These are phyloP conservation scores for Raphanus hybrid DNA, from an alignment of 441 rosid genomes.

Conservation along the genomic window DNA sequence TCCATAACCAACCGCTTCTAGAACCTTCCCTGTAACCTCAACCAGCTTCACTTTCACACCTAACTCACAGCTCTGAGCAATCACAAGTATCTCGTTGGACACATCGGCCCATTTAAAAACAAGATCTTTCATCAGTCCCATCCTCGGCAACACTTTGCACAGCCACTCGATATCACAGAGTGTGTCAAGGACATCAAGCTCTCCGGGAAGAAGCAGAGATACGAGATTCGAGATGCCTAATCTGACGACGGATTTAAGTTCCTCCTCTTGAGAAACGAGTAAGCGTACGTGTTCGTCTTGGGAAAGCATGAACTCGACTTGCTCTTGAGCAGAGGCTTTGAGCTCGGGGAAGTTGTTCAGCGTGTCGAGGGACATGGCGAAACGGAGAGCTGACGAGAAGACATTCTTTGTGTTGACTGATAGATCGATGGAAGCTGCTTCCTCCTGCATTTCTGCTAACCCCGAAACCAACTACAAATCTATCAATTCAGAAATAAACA, in stretches of 20 bases:
- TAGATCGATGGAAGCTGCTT: conserved; percentile 17
- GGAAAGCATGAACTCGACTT: conserved; percentile 85
- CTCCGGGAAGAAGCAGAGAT: conserved; percentile 48
- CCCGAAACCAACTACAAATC: background rate
- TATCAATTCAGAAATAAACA: too few species aligned
- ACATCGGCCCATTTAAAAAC: conserved; percentile 68
- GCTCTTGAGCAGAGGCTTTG: conserved; percentile 85
- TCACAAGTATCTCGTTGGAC: conserved; percentile 54
- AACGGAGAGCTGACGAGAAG: conserved; percentile 76
- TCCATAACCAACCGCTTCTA: conserved; percentile 93
- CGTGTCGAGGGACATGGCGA: conserved; percentile 67
- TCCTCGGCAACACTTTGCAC: conserved; percentile 56
- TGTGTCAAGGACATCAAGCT: conserved; percentile 47
- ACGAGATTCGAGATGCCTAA: conserved; percentile 57
- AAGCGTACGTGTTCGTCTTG: conserved; percentile 65
- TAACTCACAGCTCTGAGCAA: conserved; percentile 65
- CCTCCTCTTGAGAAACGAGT: conserved; percentile 63
- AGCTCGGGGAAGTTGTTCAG: conserved; percentile 56
- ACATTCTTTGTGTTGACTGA: conserved; percentile 56
- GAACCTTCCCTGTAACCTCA: conserved; percentile 75
- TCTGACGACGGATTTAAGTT: conserved; percentile 65
- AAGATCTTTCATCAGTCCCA: conserved; percentile 83
- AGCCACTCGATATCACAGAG: conserved; percentile 58
- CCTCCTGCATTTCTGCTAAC: background rate
- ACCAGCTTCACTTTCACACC: conserved; percentile 74